Percentiles rank a stretch among this genome's conserved stretches.
Evolutionary conservation across 768 basidiomycete species (phyloP).

Genomic region (Polyporus arcularius): DNA sequence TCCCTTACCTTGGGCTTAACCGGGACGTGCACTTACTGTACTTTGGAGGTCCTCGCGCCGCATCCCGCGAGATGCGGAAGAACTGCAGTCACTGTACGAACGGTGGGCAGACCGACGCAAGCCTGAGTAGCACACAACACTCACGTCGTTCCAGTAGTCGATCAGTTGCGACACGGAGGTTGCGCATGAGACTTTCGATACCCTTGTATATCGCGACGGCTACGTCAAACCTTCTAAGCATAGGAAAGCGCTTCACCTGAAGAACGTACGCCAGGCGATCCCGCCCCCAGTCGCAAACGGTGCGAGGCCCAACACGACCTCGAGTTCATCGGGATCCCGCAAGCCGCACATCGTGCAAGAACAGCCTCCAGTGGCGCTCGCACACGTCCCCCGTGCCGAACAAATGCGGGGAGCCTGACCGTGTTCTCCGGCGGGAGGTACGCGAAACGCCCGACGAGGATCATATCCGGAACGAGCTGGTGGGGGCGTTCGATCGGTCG

Average conservation of each 20-base stretch:
- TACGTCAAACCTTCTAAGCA: background rate
- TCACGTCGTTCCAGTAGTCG: conserved; percentile 54
- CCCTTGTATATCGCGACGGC: background rate
- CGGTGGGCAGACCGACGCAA: background rate
- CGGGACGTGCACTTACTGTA: conserved; percentile 3
- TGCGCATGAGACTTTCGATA: conserved; percentile 30
- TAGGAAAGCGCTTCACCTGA: conserved; percentile 4
- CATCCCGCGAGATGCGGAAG: conserved; percentile 26
- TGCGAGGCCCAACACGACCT: conserved; percentile 7
- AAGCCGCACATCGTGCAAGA: conserved; percentile 19
- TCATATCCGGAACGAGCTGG: conserved; percentile 31
- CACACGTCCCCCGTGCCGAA: conserved; percentile 49
- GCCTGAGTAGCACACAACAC: conserved; percentile 7
- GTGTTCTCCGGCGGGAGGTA: conserved; percentile 41
- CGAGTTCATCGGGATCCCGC: conserved; percentile 17
- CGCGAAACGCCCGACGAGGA: conserved; percentile 45
- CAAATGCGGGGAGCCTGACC: conserved; percentile 39
- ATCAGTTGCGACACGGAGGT: conserved; percentile 42
- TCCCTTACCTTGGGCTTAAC: background rate
- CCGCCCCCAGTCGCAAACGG: conserved; percentile 7
- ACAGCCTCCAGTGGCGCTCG: conserved; percentile 46
- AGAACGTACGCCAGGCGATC: conserved; percentile 2
- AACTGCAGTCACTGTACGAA: conserved; percentile 7
- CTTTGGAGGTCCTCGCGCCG: conserved; percentile 16
- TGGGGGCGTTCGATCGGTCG: conserved; percentile 15